Conservation (phyloP, 345 rosid genomes). For the Bruguiera sexangula region DNA sequence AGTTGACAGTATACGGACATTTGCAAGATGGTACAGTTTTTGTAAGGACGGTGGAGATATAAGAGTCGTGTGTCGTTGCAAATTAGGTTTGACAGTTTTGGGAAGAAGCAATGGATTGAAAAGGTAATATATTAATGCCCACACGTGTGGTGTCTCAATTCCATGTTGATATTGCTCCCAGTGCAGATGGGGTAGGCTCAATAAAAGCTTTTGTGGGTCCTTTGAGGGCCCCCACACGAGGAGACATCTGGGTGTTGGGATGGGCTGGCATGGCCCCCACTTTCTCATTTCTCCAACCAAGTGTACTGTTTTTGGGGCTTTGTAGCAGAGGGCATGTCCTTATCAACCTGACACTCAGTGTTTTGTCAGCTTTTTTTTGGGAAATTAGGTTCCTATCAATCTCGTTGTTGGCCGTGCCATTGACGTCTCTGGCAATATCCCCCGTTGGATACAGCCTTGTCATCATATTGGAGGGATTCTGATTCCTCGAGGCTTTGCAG, state of each 20-base stretch:
- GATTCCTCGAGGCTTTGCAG: too few species aligned
- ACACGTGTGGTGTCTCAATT: conserved; percentile 32
- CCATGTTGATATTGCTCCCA: neutral
- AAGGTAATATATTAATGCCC: neutral
- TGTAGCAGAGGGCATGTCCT: conserved; percentile 23
- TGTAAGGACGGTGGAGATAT: too few species aligned
- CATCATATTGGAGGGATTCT: too few species aligned
- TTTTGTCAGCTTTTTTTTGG: conserved; percentile 27
- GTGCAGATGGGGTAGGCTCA: neutral
- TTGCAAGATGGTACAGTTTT: too few species aligned
- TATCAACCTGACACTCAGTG: conserved; percentile 28
- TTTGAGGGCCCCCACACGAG: conserved; percentile 36
- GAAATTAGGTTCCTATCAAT: conserved; percentile 8
- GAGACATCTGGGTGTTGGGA: conserved; percentile 16
- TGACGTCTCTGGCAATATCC: neutral
- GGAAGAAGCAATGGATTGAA: neutral
- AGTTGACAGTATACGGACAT: neutral
- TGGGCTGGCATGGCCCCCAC: conserved; percentile 32
- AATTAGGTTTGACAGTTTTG: neutral
- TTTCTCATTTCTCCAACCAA: neutral
- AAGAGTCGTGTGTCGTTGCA: neutral
- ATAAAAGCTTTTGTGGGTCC: conserved; percentile 19
- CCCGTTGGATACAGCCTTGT: neutral
- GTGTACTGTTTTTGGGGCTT: conserved; percentile 3
- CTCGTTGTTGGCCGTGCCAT: conserved; percentile 27